Evolutionary conservation across 2,329 filamentous ascomycete genomes (phyloP).

Genomic region (Xylaria sp.): DNA sequence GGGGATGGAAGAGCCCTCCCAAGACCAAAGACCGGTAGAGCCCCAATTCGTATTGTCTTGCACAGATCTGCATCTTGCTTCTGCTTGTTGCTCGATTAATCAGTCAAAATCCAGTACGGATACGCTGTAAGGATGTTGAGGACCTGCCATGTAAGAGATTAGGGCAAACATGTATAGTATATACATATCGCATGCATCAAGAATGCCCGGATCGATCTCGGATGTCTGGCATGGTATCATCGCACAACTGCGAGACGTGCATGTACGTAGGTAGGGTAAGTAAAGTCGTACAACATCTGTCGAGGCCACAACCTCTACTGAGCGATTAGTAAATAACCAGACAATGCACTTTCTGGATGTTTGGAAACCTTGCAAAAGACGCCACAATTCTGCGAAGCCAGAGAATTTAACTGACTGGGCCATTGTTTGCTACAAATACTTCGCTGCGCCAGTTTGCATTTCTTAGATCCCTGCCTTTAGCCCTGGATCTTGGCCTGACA

Average conservation of each 20-base stretch:
- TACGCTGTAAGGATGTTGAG: neutral
- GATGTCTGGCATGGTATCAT: conserved; percentile 26
- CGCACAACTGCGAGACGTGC: conserved; percentile 21
- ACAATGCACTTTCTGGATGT: conserved; percentile 21
- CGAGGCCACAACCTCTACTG: conserved; percentile 19
- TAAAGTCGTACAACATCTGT: conserved; percentile 31
- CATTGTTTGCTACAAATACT: conserved; percentile 36
- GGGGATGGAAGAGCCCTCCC: conserved; percentile 3
- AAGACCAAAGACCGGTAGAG: neutral
- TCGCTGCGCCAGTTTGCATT: conserved; percentile 11
- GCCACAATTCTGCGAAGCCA: conserved; percentile 15
- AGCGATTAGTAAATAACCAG: conserved; percentile 26
- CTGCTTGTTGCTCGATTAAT: conserved; percentile 10
- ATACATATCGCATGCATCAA: conserved; percentile 24
- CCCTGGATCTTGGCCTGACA: conserved; percentile 12
- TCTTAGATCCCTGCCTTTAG: conserved; percentile 10
- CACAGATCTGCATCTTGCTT: conserved; percentile 1
- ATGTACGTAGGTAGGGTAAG: conserved; percentile 28
- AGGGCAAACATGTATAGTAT: neutral
- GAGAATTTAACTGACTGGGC: conserved; percentile 19
- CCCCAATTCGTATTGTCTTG: conserved; percentile 4
- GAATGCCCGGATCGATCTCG: conserved; percentile 28
- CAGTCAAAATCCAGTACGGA: conserved; percentile 1
- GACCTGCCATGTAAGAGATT: conserved; percentile 24
- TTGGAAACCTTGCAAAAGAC: conserved; percentile 17